Conservation (phyloP, 495 filamentous ascomycete genomes). For the Aspergillus sparsus region DNA sequence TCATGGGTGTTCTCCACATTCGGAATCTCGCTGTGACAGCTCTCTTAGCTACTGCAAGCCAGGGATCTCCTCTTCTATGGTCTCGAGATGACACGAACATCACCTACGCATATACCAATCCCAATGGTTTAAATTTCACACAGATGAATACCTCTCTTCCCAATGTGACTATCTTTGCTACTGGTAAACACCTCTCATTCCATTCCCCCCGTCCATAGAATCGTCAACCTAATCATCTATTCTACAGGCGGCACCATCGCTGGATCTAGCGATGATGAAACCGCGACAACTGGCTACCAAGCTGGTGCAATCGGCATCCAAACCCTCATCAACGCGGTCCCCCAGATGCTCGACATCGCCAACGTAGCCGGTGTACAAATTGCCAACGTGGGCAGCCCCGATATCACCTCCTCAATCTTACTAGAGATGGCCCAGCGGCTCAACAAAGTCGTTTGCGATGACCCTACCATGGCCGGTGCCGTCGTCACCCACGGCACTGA, state of each 20-base stretch:
- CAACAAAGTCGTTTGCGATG: constrained; percentile 42
- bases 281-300: constrained; percentile 50
- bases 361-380: constrained; percentile 52
- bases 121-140: constrained; percentile 39
- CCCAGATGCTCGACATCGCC: constrained; percentile 45
- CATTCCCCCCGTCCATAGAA: not conserved
- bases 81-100: constrained; percentile 22
- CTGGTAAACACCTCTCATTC: constrained; percentile 26
- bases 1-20: constrained; percentile 25
- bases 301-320: constrained; percentile 45
- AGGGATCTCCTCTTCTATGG: constrained; percentile 34
- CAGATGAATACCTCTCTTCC: constrained; percentile 47
- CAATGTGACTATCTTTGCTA: constrained; percentile 54
- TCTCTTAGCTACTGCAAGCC: constrained; percentile 26
- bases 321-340: constrained; percentile 42
- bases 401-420: constrained; percentile 44
- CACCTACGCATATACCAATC: constrained; percentile 34
- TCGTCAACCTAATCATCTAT: not conserved
- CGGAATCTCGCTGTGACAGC: constrained; percentile 24
- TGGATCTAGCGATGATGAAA: constrained; percentile 40
- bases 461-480: constrained; percentile 44
- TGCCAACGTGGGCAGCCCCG: constrained; percentile 38
- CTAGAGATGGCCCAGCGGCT: constrained; percentile 44
- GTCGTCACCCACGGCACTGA: constrained; percentile 56
- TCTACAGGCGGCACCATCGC: constrained; percentile 50